A percentile compares a stretch with the other conserved stretches of the same genome.
phyloP scores from a whole-genome alignment of 225 moss, liverwort and hornwort genomes.

The Lunularia cruciata region DNA sequence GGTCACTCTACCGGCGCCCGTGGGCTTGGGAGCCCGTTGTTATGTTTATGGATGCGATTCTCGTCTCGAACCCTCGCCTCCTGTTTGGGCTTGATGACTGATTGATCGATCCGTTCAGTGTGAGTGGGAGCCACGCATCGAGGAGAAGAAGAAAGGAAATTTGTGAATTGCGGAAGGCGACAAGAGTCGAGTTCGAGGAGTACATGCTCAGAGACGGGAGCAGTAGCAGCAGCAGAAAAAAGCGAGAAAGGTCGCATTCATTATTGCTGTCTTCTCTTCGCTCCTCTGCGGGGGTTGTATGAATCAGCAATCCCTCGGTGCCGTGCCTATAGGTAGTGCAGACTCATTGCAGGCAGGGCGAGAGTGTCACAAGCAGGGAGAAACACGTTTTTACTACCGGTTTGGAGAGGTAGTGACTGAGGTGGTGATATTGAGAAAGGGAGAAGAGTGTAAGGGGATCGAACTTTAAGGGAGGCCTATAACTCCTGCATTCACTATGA shows the following conservation, averaged over 20 bases:
- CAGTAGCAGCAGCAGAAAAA: constrained; percentile 2
- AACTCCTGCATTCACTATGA: neutral
- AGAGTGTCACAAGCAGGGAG: neutral
- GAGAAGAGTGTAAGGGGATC: neutral
- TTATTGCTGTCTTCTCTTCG: neutral
- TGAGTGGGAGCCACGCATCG: neutral
- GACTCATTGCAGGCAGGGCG: neutral
- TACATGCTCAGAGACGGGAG: neutral
- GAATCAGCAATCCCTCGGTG: neutral
- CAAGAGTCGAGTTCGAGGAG: neutral
- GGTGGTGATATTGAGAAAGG: neutral
- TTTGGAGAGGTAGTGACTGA: neutral
- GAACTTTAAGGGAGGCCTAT: neutral
- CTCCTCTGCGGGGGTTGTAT: neutral
- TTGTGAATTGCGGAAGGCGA: constrained; percentile 4
- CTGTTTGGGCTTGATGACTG: neutral
- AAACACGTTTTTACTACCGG: no score
- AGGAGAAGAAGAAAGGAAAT: neutral
- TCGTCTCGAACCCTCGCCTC: no score
- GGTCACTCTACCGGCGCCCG: no score
- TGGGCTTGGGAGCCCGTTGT: no score
- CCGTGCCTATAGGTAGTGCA: no score
- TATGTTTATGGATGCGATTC: no score
- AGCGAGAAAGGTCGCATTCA: neutral
- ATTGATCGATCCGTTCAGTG: neutral